These are phyloP conservation scores for Saccharomycopsis schoenii DNA, from an alignment of 805 yeast genomes.

Conservation along the genomic window DNA sequence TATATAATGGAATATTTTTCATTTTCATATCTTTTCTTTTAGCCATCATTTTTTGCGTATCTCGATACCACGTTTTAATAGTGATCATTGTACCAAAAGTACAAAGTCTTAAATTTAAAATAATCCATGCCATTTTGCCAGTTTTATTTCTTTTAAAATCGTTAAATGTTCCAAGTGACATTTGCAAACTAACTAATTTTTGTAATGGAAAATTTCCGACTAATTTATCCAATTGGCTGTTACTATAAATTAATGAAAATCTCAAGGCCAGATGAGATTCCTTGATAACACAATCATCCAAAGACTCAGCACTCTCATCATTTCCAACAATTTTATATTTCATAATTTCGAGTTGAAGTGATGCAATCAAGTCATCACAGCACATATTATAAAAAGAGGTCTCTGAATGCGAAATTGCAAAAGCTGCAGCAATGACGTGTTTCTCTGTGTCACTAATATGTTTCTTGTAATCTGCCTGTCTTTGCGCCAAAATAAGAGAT, in stretches of 20 bases:
- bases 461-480: slow-evolving; percentile 2
- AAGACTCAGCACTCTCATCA: slow-evolving; percentile 22
- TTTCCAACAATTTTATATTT: slow-evolving; percentile 18
- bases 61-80: slow-evolving; percentile 18
- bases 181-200: slow-evolving; percentile 57
- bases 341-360: slow-evolving; percentile 40
- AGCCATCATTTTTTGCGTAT: slow-evolving; percentile 4
- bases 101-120: slow-evolving; percentile 12
- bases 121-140: slow-evolving; percentile 16
- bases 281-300: slow-evolving; percentile 35
- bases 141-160: slow-evolving; percentile 11
- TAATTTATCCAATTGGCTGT: slow-evolving; percentile 68
- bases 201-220: slow-evolving; percentile 72
- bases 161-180: slow-evolving; percentile 43
- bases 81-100: slow-evolving; percentile 16
- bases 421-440: slow-evolving; percentile 38
- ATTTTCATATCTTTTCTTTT: not conserved
- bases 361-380: slow-evolving; percentile 59
- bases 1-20: not conserved
- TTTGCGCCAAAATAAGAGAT: not conserved
- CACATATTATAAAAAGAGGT: slow-evolving; percentile 59
- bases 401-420: slow-evolving; percentile 59
- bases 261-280: slow-evolving; percentile 73
- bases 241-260: slow-evolving; percentile 57
- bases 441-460: slow-evolving; percentile 11